These are phyloP conservation scores for Nymphaea colorata DNA, from an alignment of 164 flowering plant species.

Conservation along the genomic window DNA sequence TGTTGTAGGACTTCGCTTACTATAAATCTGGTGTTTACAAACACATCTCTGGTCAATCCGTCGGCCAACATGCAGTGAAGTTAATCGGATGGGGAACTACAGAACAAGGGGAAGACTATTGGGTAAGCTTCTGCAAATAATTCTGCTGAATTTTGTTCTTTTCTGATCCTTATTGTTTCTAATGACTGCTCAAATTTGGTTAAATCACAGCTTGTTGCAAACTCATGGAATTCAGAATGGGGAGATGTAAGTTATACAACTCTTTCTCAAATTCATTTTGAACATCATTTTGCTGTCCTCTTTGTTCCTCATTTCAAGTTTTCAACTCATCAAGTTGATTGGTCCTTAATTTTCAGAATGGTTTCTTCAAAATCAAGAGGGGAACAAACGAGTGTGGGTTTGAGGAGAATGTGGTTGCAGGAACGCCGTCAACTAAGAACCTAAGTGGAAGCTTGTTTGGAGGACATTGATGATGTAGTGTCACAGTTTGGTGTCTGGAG, in stretches of 20 bases:
- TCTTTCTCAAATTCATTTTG: background rate
- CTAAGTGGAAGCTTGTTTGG: constrained; percentile 12
- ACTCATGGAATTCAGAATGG: constrained; percentile 94
- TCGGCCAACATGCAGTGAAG: constrained; percentile 97
- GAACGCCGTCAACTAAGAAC: constrained; percentile 75
- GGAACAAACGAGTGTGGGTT: constrained; percentile 94
- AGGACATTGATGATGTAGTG: constrained; percentile 3
- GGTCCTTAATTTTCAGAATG: constrained; percentile 43
- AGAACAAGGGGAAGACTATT: constrained; percentile 80
- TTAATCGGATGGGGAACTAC: constrained; percentile 93
- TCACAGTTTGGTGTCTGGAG: constrained; percentile 10
- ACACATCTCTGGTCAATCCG: constrained; percentile 48
- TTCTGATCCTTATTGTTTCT: background rate
- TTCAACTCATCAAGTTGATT: background rate
- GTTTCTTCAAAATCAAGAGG: constrained; percentile 79
- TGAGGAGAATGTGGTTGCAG: constrained; percentile 68
- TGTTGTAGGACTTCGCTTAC: constrained; percentile 80
- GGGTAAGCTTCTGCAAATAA: constrained; percentile 35
- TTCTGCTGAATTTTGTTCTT: no score
- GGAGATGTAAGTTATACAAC: constrained; percentile 64
- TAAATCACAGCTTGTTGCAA: constrained; percentile 65
- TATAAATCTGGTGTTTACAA: constrained; percentile 91
- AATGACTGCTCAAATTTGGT: background rate
- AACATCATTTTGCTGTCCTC: background rate
- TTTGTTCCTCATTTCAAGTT: no score